phyloP scores from a whole-genome alignment of 805 yeast genomes.

The Starmerella stellata region DNA sequence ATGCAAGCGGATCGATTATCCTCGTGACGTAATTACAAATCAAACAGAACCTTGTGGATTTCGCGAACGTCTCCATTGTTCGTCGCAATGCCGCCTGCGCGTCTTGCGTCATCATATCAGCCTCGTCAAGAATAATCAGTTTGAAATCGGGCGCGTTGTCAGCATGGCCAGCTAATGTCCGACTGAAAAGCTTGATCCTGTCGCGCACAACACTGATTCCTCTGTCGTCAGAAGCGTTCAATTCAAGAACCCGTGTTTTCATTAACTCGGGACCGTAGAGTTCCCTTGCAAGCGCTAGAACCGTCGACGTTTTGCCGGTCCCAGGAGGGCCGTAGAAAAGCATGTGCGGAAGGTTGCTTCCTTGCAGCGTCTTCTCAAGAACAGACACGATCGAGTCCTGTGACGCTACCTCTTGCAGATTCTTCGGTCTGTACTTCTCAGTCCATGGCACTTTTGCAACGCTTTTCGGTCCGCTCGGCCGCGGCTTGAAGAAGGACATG shows the following conservation, averaged over 20 bases:
- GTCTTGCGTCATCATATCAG: slow-evolving; percentile 89
- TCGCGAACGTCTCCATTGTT: slow-evolving; percentile 49
- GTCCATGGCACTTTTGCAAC: slow-evolving; percentile 18
- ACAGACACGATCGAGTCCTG: slow-evolving; percentile 81
- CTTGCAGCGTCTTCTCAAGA: slow-evolving; percentile 53
- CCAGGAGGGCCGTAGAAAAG: slow-evolving; percentile 93
- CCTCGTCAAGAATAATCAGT: slow-evolving; percentile 81
- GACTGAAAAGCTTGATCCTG: slow-evolving; percentile 87
- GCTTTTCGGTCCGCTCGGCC: slow-evolving; percentile 3
- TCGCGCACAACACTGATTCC: slow-evolving; percentile 97
- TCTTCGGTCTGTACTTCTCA: slow-evolving; percentile 52
- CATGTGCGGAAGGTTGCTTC: slow-evolving; percentile 59
- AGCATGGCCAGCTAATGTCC: slow-evolving; percentile 64
- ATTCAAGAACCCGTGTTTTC: slow-evolving; percentile 76
- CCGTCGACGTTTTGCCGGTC: slow-evolving; percentile 80
- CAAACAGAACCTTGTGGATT: slow-evolving; percentile 79
- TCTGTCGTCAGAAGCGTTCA: slow-evolving; percentile 93
- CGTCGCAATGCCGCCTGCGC: slow-evolving; percentile 86
- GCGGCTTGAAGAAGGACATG: slow-evolving; percentile 15
- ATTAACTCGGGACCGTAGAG: slow-evolving; percentile 77
- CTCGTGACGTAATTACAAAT: slow-evolving; percentile 93
- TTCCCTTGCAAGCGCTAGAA: slow-evolving; percentile 71
- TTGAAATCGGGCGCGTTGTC: slow-evolving; percentile 73
- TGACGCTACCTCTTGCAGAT: slow-evolving; percentile 70
- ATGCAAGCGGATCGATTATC: slow-evolving; percentile 89